phyloP scores from a whole-genome alignment of 495 filamentous ascomycete genomes.

The Penicillium manginii region DNA sequence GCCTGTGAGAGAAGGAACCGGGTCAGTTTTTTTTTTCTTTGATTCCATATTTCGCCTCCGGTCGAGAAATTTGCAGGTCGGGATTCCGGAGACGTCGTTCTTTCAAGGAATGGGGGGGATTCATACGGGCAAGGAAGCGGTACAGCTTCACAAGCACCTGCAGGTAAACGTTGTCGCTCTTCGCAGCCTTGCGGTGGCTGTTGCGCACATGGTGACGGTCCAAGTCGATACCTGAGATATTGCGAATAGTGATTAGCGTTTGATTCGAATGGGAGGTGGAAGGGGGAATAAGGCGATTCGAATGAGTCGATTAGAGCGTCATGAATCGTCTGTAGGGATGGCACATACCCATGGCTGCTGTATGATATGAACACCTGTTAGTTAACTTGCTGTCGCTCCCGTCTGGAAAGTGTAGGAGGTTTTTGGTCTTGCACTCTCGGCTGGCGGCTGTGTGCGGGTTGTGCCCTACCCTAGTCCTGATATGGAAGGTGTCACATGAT shows the following conservation, averaged over 20 bases:
- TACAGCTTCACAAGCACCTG: conserved; percentile 98
- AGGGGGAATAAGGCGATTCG: background rate
- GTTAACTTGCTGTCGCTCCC: conserved; percentile 53
- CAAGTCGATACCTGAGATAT: conserved; percentile 63
- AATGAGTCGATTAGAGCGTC: background rate
- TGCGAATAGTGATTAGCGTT: conserved; percentile 9
- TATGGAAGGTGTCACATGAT: conserved; percentile 17
- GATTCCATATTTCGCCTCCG: conserved; percentile 5
- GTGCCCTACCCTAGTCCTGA: conserved; percentile 50
- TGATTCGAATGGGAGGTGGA: background rate
- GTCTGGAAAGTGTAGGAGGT: conserved; percentile 46
- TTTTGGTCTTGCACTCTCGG: conserved; percentile 50
- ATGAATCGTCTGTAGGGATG: too few relatives aligned
- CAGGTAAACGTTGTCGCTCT: conserved; percentile 97
- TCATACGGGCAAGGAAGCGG: conserved; percentile 96
- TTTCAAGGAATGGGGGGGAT: conserved; percentile 11
- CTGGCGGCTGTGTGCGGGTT: conserved; percentile 53
- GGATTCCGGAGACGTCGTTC: background rate
- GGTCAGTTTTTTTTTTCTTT: conserved; percentile 20
- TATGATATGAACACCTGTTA: conserved; percentile 46
- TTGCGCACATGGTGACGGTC: conserved; percentile 81
- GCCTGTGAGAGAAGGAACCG: conserved; percentile 53
- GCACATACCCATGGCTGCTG: conserved; percentile 55
- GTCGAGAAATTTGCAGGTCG: background rate
- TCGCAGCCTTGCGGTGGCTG: conserved; percentile 92